phyloP scores from a whole-genome alignment of 1,284 basidiomycete genomes.

The Abortiporus biennis region DNA sequence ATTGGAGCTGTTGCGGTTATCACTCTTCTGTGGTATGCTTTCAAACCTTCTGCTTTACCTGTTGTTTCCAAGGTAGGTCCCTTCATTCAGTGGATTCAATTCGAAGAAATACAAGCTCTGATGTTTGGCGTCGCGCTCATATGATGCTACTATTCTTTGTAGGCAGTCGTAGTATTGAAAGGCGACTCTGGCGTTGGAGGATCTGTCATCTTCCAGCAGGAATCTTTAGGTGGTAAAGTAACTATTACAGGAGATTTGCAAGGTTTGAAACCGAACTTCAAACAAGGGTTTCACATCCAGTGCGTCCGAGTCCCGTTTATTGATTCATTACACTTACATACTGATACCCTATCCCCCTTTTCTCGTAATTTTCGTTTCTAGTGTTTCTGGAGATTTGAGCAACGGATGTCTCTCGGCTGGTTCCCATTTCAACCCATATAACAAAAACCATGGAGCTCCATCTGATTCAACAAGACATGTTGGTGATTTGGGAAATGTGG shows the following conservation, averaged over 20 bases:
- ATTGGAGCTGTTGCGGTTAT: slow-evolving; percentile 15
- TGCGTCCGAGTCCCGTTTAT: slow-evolving; percentile 29
- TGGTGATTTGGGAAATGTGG: slow-evolving; percentile 76
- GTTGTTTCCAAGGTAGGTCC: slow-evolving; percentile 17
- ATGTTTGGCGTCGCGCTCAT: not conserved
- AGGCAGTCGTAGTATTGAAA: slow-evolving; percentile 66
- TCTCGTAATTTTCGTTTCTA: slow-evolving; percentile 20
- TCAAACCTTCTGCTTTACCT: slow-evolving; percentile 13
- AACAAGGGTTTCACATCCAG: slow-evolving; percentile 79
- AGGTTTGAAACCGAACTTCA: slow-evolving; percentile 51
- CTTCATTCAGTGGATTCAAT: not conserved
- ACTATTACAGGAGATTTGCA: slow-evolving; percentile 57
- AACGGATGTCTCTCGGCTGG: slow-evolving; percentile 69
- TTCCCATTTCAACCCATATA: slow-evolving; percentile 72
- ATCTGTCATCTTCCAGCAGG: slow-evolving; percentile 61
- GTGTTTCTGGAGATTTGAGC: slow-evolving; percentile 62
- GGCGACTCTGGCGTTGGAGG: slow-evolving; percentile 59
- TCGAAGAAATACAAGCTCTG: not conserved
- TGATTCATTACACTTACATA: not conserved
- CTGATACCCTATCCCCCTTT: not conserved
- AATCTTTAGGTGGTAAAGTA: slow-evolving; percentile 45
- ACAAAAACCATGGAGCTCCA: slow-evolving; percentile 61
- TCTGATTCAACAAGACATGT: slow-evolving; percentile 56
- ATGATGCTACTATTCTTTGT: not conserved
- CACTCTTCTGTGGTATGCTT: slow-evolving; percentile 15